Base-by-base conservation (phyloP, 345 rosid species). In the Bruguiera sexangula region DNA sequence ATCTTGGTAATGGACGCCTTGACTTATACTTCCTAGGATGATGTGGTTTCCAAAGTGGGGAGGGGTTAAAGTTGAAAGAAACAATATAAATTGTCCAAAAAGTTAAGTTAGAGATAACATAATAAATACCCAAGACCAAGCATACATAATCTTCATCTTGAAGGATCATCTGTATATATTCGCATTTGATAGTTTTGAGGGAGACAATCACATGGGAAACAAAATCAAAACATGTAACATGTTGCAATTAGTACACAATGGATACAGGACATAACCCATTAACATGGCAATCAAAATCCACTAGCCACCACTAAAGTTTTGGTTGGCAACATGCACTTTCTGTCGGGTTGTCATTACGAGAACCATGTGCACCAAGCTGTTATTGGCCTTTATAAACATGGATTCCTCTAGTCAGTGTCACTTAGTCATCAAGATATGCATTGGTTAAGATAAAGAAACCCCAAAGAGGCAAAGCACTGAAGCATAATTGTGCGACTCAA, bases 21-120 rank as follows among this genome's bases (percentile, higher is more conserved):
- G 48, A 36, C 21, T 21, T 31, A 34, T 24, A 34, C 53, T 36
- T 32, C 70, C 43, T 32, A 13, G 26, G 71, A 68, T 69, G 30
- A 20, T 60, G 65, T 29, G 65, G 72, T 69, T 60, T 69, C 65
- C 65, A 29, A 27, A 68, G 64, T 68, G 71, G 64, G 71, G 63
- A 34, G 37, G 37, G 71, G 15, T 58, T 68, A 56, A 57, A 68
- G 46, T 57, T 43, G 64, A 56, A 46, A 48, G 64, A n/a, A 46
- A 48, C 58, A 69, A 43, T 24, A 8, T 5, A 56, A 56, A 10
- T 22, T 26, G 9, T 55, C 26, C 10, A 16, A 50, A 64, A 66
- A 27, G 10, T 24, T 20, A 29, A 56, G 16, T 22, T 27, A n/a
- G 2, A 22, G 60, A 56, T 56, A 56, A 24, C 29, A 22, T 15